Base-by-base conservation (phyloP, 768 basidiomycete species). In the Termitomyces sp. region DNA sequence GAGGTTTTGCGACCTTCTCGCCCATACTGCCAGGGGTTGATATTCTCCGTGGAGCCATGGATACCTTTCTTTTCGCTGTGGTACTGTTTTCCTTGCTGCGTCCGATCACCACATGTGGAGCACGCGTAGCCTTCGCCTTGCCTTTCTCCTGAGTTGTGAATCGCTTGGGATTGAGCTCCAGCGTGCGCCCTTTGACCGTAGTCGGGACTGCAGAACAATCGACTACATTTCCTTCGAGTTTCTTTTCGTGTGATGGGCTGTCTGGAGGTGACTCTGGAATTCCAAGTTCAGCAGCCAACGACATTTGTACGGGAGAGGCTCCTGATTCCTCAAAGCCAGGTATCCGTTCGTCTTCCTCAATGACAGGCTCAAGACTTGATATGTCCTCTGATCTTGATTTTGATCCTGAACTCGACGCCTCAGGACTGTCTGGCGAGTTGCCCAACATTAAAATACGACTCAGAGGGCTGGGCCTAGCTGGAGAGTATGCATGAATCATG, bases 401-500 rank as follows among this genome's bases (percentile, higher is more conserved):
- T 8, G 44, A 40, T 28, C 51, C 61, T 42, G 52, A 41, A 14
- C 41, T 34, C 24, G 45, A 54, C 26, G 28, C 51, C 17, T 55
- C 58, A 5, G 74, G 69, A 48, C 70, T 74, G 35, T 75, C 68
- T 5, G 84, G 84, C 0, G 87, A 88, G 58, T 85, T 73, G 3
- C 75, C 78, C 42, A 91, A 74, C 83, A 85, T 81, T 22, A 91
- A 75, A 51, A 92, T 90, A 11, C 89, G 80, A 57, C 87, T 90
- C 32, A 93, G 75, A 2, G 90, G 90, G 58, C 88, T 90, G 0
- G 90, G 90, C 66, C 83, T 85, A 2, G 75, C 84, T 28, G 90
- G 90, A 0, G 90, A 91, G 59, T 92, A 93, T 0, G 89, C 88
- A 59, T 93, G 90, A 4, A 80, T 75, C 84, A 89, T 88, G 53